Evolutionary conservation across 768 basidiomycete species (phyloP).

Genomic region (Chalciporus pseudorubinellus): DNA sequence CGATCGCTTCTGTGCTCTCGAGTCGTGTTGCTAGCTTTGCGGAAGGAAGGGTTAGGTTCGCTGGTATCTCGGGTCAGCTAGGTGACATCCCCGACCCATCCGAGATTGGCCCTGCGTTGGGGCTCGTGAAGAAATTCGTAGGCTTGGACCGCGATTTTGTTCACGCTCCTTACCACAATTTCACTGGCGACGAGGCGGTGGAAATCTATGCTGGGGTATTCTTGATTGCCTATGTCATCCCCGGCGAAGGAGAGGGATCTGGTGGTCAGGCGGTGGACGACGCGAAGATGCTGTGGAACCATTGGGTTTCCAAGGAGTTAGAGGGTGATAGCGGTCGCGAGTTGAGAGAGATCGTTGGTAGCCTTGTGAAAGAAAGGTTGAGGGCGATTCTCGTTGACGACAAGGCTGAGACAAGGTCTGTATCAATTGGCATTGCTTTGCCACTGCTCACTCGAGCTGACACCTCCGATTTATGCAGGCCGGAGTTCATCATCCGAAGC

Average conservation of each 20-base stretch:
- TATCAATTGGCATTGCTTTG: not conserved
- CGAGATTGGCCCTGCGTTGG: slow-evolving; percentile 5
- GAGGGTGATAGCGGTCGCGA: slow-evolving; percentile 15
- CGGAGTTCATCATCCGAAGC: slow-evolving; percentile 44
- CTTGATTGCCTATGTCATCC: slow-evolving; percentile 22
- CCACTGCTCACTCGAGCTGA: not conserved
- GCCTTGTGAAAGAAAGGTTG: slow-evolving; percentile 42
- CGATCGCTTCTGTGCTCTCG: slow-evolving; percentile 18
- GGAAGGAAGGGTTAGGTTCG: slow-evolving; percentile 11
- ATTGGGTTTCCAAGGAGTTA: slow-evolving; percentile 16
- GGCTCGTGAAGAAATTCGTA: slow-evolving; percentile 13
- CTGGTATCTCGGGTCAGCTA: slow-evolving; percentile 5
- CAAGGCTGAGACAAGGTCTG: slow-evolving; percentile 32
- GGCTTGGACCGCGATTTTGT: slow-evolving; percentile 18
- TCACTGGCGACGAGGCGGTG: slow-evolving; percentile 17
- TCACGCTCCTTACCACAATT: slow-evolving; percentile 15
- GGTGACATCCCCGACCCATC: not conserved
- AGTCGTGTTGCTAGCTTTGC: slow-evolving; percentile 12
- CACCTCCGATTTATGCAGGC: slow-evolving; percentile 31
- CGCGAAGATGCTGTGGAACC: slow-evolving; percentile 33
- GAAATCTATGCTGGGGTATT: slow-evolving; percentile 22
- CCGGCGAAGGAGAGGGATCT: slow-evolving; percentile 6
- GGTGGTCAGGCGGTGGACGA: slow-evolving; percentile 13
- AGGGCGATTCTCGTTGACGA: slow-evolving; percentile 41
- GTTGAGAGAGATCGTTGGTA: slow-evolving; percentile 25